Percentiles rank a stretch among this genome's conserved stretches.
Evolutionary conservation across 78 protist genomes (phyloP).

Genomic region (Corallochytrium limacisporum): DNA sequence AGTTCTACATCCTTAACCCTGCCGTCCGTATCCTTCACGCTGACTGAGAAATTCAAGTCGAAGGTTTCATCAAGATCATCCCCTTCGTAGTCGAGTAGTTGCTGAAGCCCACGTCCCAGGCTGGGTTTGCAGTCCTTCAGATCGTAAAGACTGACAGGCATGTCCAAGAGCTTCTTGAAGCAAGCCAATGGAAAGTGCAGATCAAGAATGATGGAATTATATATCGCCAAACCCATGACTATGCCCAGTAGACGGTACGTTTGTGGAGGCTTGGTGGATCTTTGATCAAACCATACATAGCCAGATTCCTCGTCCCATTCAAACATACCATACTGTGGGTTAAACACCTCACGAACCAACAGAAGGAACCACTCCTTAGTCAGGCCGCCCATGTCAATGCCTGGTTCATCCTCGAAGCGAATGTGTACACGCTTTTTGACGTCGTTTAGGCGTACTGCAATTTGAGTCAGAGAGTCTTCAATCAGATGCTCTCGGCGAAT

Average conservation of each 20-base stretch:
- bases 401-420: constrained; percentile 76
- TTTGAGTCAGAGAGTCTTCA: constrained; percentile 31
- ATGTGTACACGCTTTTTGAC: constrained; percentile 64
- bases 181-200: constrained; percentile 66
- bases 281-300: constrained; percentile 51
- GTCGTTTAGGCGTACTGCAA: constrained; percentile 2
- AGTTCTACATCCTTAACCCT: neutral
- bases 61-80: too few relatives aligned
- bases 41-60: too few relatives aligned
- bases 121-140: neutral
- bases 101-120: neutral
- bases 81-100: neutral
- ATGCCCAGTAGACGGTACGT: constrained; percentile 55
- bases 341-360: constrained; percentile 59
- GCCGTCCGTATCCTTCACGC: too few relatives aligned
- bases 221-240: constrained; percentile 82
- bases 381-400: constrained; percentile 90
- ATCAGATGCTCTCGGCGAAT: constrained; percentile 46
- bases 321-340: constrained; percentile 65
- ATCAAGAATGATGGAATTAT: constrained; percentile 80
- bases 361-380: constrained; percentile 86
- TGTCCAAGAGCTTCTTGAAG: too few relatives aligned
- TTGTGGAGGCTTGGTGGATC: neutral
- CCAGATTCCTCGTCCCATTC: constrained; percentile 38
- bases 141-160: too few relatives aligned